Base-by-base conservation (phyloP, 2,329 filamentous ascomycete genomes). In the Sporothrix schenckii region DNA sequence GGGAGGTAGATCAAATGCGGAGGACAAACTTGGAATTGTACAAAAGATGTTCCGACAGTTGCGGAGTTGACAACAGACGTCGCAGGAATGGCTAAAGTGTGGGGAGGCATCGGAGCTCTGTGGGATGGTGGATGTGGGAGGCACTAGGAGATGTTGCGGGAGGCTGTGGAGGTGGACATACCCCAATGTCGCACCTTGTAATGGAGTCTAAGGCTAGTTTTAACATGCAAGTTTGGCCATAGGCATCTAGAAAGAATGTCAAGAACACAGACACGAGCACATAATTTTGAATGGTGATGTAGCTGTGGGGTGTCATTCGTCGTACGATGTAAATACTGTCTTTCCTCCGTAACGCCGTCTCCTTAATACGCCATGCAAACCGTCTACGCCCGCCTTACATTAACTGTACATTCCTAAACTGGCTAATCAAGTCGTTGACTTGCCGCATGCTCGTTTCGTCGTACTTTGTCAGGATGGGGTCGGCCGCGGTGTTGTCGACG, bases 361-460 rank as follows among this genome's bases (percentile, higher is more conserved):
- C 34, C 4, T 5, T 34, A 34, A 7, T 34, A 7, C 34, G 16
- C 34, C 34, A 34, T 9, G 7, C 1, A 34, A 5, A 34, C 6
- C 30, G 30, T 34, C 34, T 34, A 13, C 21, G 6, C 21, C 49
- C 1, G 16, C 19, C 5, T n/a, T 52, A 63, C 60, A 47, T 27
- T 1, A 63, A n/a, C 21, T 63, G 39, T 4, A 63, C 60, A 66
- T 70, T 44, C 13, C 41, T 24, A n/a, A 70, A 70, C 41, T 66
- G 61, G 1, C 9, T 21, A 14, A 70, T 70, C 11, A 70, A 30
- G 14, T 70, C 69, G 24, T 66, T 70, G 41, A 70, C 69, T 24
- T 70, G 69, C 9, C 61, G 52, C 69, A 70, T 70, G 9, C 69
- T 70, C 7, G 69, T 70, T 52, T 70, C 61, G 69, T 70, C 69